Conservation (phyloP, 257 asterid species). For the Nicotiana undulata region DNA sequence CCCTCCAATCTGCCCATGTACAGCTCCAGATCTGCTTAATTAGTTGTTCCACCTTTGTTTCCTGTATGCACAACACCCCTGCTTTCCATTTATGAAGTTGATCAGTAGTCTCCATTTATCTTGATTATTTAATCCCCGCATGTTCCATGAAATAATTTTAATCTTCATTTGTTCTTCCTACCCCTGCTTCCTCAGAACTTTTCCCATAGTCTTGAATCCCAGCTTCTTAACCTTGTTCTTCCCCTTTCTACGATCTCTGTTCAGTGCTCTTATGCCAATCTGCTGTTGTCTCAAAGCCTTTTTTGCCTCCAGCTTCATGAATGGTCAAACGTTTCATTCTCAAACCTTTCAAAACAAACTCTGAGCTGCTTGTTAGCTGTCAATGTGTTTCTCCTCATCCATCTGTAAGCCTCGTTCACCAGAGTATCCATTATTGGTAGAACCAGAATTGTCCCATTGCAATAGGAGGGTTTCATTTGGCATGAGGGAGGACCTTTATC, state of each 20-base stretch:
- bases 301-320: neutral
- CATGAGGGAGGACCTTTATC: neutral
- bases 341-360: neutral
- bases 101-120: neutral
- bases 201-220: neutral
- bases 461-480: neutral
- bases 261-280: neutral
- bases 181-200: neutral
- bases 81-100: neutral
- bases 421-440: neutral
- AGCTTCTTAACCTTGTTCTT: neutral
- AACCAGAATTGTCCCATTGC: neutral
- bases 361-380: neutral
- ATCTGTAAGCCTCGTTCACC: neutral
- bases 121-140: neutral
- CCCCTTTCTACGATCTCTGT: neutral
- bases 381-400: neutral
- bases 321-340: neutral
- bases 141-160: neutral
- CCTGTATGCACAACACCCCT: neutral
- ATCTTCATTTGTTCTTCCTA: neutral
- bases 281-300: neutral
- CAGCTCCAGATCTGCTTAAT: neutral
- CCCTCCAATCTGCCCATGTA: neutral
- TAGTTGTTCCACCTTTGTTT: neutral